A percentile compares a stretch with the other conserved stretches of the same genome.
Conservation (phyloP, 805 yeast genomes). For the Brettanomyces nanus region DNA sequence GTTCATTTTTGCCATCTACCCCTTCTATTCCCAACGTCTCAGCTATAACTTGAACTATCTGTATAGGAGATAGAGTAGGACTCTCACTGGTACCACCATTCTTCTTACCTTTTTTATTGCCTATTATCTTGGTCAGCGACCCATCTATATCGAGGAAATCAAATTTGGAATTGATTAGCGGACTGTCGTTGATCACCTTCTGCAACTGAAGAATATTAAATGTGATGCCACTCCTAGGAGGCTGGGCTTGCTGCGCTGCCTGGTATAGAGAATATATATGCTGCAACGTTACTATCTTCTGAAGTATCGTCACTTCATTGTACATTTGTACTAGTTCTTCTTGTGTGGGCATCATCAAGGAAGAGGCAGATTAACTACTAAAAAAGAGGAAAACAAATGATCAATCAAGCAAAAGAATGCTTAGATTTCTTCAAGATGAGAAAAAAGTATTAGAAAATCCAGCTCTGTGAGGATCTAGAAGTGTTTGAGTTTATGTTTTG, state of each 20-base stretch:
- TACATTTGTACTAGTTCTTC: constrained; percentile 22
- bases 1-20: constrained; percentile 20
- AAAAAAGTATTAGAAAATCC: no score
- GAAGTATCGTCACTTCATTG: constrained; percentile 25
- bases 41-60: constrained; percentile 29
- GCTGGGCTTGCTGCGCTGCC: constrained; percentile 26
- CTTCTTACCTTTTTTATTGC: constrained; percentile 15
- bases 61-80: constrained; percentile 24
- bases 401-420: no score
- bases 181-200: constrained; percentile 29
- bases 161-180: constrained; percentile 28
- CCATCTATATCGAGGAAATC: constrained; percentile 25
- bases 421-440: no score
- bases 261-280: constrained; percentile 28
- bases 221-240: constrained; percentile 26
- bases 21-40: constrained; percentile 26
- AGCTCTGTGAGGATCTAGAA: no score
- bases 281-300: constrained; percentile 29
- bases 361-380: no score
- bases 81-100: constrained; percentile 12
- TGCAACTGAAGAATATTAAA: constrained; percentile 29
- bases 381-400: no score
- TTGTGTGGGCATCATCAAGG: constrained; percentile 20
- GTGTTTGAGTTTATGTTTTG: no score
- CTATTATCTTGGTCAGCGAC: constrained; percentile 14